These are phyloP conservation scores for Aspergillus aculeatinus DNA, from an alignment of 2,329 filamentous ascomycete species.

Conservation along the genomic window DNA sequence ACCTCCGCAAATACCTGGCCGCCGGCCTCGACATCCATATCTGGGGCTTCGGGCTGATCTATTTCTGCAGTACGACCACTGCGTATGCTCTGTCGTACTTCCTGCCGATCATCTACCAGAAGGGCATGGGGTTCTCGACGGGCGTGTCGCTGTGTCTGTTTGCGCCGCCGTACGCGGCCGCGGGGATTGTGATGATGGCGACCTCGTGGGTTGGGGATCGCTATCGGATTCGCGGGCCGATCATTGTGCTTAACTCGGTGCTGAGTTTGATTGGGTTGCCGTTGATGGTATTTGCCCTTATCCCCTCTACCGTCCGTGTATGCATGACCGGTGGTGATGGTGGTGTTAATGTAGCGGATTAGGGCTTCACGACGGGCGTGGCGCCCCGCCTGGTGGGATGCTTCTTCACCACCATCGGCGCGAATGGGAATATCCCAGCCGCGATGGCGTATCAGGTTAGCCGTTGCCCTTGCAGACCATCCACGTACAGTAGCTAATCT, in stretches of 20 bases:
- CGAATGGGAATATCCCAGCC: slow-evolving; percentile 31
- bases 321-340: not conserved
- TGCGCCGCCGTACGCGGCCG: slow-evolving; percentile 29
- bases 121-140: slow-evolving; percentile 31
- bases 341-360: not conserved
- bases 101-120: slow-evolving; percentile 17
- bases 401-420: slow-evolving; percentile 31
- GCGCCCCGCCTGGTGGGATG: slow-evolving; percentile 29
- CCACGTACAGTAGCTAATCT: not conserved
- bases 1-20: slow-evolving; percentile 48
- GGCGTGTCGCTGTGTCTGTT: slow-evolving; percentile 26
- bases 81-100: slow-evolving; percentile 23
- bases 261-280: slow-evolving; percentile 28
- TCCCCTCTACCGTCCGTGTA: too few relatives aligned
- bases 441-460: slow-evolving; percentile 30
- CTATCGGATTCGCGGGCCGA: slow-evolving; percentile 26
- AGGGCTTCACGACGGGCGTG: slow-evolving; percentile 22
- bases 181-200: slow-evolving; percentile 22
- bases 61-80: slow-evolving; percentile 22
- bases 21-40: slow-evolving; percentile 56
- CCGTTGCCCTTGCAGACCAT: too few relatives aligned
- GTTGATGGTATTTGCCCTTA: slow-evolving; percentile 14
- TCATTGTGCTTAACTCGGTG: slow-evolving; percentile 27
- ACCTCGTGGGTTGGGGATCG: slow-evolving; percentile 30
- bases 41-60: slow-evolving; percentile 53